Evolutionary conservation across 2,329 filamentous ascomycete species (phyloP).

Genomic region (Diaporthe citrichinensis): DNA sequence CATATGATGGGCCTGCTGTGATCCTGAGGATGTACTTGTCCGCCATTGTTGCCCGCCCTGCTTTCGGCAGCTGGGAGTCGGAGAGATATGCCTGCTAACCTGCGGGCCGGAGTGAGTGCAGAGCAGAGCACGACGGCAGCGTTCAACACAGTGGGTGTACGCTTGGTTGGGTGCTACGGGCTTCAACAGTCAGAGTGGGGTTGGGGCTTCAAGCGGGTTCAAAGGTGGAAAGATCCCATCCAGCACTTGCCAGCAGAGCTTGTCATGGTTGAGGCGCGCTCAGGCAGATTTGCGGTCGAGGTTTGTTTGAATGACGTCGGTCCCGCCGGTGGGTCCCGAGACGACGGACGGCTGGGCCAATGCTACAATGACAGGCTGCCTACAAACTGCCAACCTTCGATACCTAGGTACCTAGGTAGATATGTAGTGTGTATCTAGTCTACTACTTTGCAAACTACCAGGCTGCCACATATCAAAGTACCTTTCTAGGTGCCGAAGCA

Average conservation of each 20-base stretch:
- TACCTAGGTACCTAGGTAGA: not conserved
- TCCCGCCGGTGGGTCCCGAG: not conserved
- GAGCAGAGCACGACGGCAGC: not conserved
- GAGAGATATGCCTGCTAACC: not conserved
- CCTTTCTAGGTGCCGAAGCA: not conserved
- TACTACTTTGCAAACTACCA: not conserved
- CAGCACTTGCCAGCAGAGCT: not conserved
- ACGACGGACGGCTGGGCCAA: not conserved
- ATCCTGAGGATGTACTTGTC: slow-evolving; percentile 85
- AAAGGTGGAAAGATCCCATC: not conserved
- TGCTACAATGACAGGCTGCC: not conserved
- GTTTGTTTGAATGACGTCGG: slow-evolving; percentile 25
- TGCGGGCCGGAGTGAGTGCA: not conserved
- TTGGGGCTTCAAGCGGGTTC: not conserved
- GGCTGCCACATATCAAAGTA: not conserved
- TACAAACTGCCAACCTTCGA: not conserved
- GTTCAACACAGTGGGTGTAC: not conserved
- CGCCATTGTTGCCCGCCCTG: slow-evolving; percentile 59
- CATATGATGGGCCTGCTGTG: slow-evolving; percentile 84
- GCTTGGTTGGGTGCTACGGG: not conserved
- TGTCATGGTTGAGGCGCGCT: slow-evolving; percentile 2
- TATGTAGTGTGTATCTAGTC: not conserved
- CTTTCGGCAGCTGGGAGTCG: not conserved
- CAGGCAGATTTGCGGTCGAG: not conserved
- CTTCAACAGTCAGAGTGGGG: not conserved